Evolutionary conservation across 805 yeast species (phyloP).

Genomic region (Vanderwaltozyma yarrowii): DNA sequence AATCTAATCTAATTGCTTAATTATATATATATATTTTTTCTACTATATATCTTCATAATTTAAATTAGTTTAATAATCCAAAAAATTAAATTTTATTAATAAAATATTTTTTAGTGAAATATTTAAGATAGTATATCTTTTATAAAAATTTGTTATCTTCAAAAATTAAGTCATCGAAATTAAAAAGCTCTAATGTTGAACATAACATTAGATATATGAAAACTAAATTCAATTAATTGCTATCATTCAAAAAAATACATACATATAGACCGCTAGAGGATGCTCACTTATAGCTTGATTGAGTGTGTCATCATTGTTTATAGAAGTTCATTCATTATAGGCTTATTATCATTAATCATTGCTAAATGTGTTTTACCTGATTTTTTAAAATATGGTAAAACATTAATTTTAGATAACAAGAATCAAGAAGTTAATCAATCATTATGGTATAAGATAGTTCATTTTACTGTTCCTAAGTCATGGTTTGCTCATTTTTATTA

Average conservation of each 20-base stretch:
- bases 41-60: conserved; percentile 3
- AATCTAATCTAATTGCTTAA: not conserved
- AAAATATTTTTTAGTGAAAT: too few relatives aligned
- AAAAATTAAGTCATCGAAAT: too few relatives aligned
- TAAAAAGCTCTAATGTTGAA: too few relatives aligned
- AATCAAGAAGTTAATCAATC: conserved; percentile 1
- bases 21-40: conserved; percentile 1
- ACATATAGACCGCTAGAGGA: too few relatives aligned
- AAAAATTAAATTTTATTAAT: not conserved
- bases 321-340: conserved; percentile 8
- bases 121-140: too few relatives aligned
- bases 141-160: too few relatives aligned
- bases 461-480: conserved; percentile 47
- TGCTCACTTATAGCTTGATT: not conserved
- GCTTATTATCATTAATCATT: conserved; percentile 21
- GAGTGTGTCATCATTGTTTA: not conserved
- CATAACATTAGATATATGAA: too few relatives aligned
- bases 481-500: conserved; percentile 58
- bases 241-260: too few relatives aligned
- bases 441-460: conserved; percentile 9
- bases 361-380: conserved; percentile 29
- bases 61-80: conserved; percentile 2
- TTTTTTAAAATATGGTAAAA: conserved; percentile 39
- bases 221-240: too few relatives aligned
- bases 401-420: conserved; percentile 15